phyloP scores from a whole-genome alignment of 208 protist genomes.

The Novymonas esmeraldas region DNA sequence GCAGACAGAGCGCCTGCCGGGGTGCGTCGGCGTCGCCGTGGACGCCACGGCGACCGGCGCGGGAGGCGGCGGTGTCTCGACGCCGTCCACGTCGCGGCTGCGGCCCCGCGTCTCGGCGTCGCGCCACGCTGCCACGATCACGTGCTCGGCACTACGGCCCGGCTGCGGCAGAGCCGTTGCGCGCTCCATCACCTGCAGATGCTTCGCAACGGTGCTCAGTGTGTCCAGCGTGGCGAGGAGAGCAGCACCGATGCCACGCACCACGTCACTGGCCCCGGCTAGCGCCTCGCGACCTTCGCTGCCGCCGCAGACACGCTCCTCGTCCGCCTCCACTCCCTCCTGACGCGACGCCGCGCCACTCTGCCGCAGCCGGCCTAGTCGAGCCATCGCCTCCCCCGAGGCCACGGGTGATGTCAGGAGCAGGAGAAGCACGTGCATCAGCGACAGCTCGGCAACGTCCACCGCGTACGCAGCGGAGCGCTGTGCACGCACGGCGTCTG shows the following conservation, averaged over 20 bases:
- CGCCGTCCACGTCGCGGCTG: no score
- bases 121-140: not conserved
- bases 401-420: constrained; percentile 15
- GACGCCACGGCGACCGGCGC: not conserved
- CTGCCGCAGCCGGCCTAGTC: not conserved
- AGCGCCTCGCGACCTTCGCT: not conserved
- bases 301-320: not conserved
- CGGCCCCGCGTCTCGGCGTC: no score
- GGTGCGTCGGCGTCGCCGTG: not conserved
- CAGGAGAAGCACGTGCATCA: constrained; percentile 24
- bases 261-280: constrained; percentile 1
- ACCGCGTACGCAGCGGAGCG: not conserved
- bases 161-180: no score
- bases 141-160: no score
- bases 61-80: no score
- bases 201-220: not conserved
- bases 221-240: constrained; percentile 4
- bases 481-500: not conserved
- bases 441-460: constrained; percentile 3
- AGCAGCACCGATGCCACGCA: not conserved
- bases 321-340: not conserved
- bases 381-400: constrained; percentile 14
- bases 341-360: not conserved
- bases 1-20: not conserved
- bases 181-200: constrained; percentile 9